Percentiles rank a stretch among this genome's conserved stretches.
phyloP scores from a whole-genome alignment of 805 yeast species.

The Hanseniaspora vineae region DNA sequence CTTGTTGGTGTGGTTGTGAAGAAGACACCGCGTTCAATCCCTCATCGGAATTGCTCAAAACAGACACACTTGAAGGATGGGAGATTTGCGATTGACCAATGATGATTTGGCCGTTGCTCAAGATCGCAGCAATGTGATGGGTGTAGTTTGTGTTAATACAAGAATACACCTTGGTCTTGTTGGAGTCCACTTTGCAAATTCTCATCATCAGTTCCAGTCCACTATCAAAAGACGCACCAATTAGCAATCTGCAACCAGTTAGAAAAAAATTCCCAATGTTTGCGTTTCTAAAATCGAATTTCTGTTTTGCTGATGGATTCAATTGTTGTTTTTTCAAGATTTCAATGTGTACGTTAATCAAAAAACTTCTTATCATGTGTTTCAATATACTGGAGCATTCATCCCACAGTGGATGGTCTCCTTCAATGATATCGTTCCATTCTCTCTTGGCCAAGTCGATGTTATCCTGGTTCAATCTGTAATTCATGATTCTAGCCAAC shows the following conservation, averaged over 20 bases:
- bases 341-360: constrained; percentile 70
- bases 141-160: constrained; percentile 77
- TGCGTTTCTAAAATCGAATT: constrained; percentile 62
- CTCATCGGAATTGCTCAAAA: constrained; percentile 1
- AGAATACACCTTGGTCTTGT: constrained; percentile 51
- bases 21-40: too few species aligned
- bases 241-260: constrained; percentile 68
- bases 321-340: constrained; percentile 50
- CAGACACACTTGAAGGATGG: constrained; percentile 42
- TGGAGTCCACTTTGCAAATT: constrained; percentile 30
- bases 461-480: constrained; percentile 20
- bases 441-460: constrained; percentile 42
- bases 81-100: constrained; percentile 92
- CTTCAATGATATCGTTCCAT: constrained; percentile 73
- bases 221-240: constrained; percentile 68
- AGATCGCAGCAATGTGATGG: constrained; percentile 70
- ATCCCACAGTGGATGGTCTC: constrained; percentile 59
- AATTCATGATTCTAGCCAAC: constrained; percentile 22
- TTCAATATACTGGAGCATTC: constrained; percentile 42
- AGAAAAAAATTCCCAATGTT: constrained; percentile 75
- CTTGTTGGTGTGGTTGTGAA: too few species aligned
- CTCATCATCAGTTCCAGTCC: constrained; percentile 66
- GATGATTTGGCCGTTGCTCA: constrained; percentile 56
- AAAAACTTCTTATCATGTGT: constrained; percentile 64
- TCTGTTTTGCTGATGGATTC: constrained; percentile 28